Base-by-base conservation (phyloP, 1,139 yeast genomes). In the Kluyveromyces marxianus region DNA sequence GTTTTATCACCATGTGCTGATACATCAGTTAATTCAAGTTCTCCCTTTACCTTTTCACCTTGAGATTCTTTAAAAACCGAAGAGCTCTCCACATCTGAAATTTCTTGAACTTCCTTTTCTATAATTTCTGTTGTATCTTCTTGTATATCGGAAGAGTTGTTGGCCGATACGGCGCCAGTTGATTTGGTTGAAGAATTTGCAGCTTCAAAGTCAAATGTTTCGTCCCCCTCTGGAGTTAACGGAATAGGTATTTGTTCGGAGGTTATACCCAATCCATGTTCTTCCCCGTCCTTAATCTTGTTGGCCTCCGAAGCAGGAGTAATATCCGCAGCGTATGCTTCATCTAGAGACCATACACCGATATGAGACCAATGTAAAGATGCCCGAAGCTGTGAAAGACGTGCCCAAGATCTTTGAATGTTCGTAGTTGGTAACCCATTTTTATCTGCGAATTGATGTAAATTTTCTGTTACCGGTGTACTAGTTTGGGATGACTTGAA, bases 351-450 rank as follows among this genome's bases (percentile, higher is more conserved):
- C 73, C 71, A 69, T 4, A 70, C 60, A 35, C 97, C 97, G 30
- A 83, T 65, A 53, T 88, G 80, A n/a, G 94, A 74, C 92, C 95
- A 90, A 66, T 84, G 87, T 54, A 89, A 72, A 51, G 78, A 76
- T 30, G 76, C 75, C 48, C 84, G 71, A 26, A 81, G 62, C 53
- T 77, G 70, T 35, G 76, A 69, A 40, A 80, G 63, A 55, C 79
- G 85, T 26, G 73, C 68, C 85, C 86, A 81, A 3, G 78, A 76
- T 50, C 73, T 68, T 48, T 65, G 69, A 8, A 68, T 58, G 39
- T 67, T 62, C 2, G 62, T 57, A 0, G 64, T 54, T 21, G 66
- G 65, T 26, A 49, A 49, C 1, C 58, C 58, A 3, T 48, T 47
- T 7, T 47, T 56, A 7, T 52, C 58, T 21, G 52, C 38, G 14